Base-by-base conservation (phyloP, 305 asterid species). In the Striga hermonthica region DNA sequence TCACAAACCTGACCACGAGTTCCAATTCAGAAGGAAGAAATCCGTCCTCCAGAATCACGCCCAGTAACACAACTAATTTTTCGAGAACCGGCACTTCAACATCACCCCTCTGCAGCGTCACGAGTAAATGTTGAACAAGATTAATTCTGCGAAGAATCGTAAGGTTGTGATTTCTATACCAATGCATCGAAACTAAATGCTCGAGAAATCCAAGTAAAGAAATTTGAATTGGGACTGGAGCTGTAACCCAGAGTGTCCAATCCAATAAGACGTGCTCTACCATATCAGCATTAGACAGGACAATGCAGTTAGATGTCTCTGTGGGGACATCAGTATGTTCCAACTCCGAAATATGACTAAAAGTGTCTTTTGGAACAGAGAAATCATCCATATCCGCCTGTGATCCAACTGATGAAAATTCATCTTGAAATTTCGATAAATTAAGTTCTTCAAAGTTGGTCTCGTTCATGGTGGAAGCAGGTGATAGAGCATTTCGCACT, bases 181-280 rank as follows among this genome's bases (percentile, higher is more conserved):
- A 91, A 75, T 94, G 99, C 99, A 94, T 94, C 74, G 99, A 94
- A 72, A 94, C 99, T 7, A 94, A 85, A 83, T 94, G 95, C 90
- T 94, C 99, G 72, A 94, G 98, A 80, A 94, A 94, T 54, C 99
- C 98, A 77, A 94, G 85, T 49, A 94, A 79, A 64, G 98, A 76
- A 70, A 94, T 88, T 71, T 94, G 99, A 77, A 94, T 85, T 15
- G 92, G 89, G 65, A 94, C 78, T 1, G 96, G 90, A 57, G 99
- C 94, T 47, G 83, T 77, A 52, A 91, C 98, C 99, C 99, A 94
- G 65, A 94, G 81, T n/a, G 99, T 94, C 99, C 99, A 91, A 83
- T 94, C 99, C 96, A 94, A 84, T 78, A 94, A 77, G 65, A 94
- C 91, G 72, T 94, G 99, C 79, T 94, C 99, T 79, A 91, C 99